Base-by-base conservation (phyloP, 2,329 filamentous ascomycete genomes). In the Dactylellina haptotyla region DNA sequence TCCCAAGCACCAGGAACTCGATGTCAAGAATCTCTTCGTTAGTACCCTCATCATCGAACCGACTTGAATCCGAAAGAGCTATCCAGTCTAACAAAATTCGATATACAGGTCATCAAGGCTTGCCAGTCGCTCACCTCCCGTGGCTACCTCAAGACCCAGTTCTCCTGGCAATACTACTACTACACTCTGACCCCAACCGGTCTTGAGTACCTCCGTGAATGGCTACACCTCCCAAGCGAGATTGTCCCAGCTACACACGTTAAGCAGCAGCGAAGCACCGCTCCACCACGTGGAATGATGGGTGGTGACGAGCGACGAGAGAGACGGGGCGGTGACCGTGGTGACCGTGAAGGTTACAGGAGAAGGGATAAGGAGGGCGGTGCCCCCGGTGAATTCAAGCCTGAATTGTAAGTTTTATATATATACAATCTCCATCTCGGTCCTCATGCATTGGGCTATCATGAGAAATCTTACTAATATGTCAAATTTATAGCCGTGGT, bases 161-260 rank as follows among this genome's bases (percentile, higher is more conserved):
- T 99, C 91, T 97, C 93, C 79, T 97, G 93, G 93, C 93, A 97
- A 86, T 97, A 93, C 89, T 97, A 98, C 90, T 99, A 99, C 91
- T 99, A 99, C 90, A 97, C 95, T 85, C 90, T 99, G 85, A 97
- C 94, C 84, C 92, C 93, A 82, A 93, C 98, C 88, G 95, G 95
- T 86, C 94, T 99, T 84, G 94, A 98, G 87, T 99, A 99, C 89
- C 93, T 99, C 84, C 94, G 95, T 83, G 95, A 99, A 88, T 99
- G 95, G 95, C 93, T 99, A 81, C 95, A 99, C 87, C 91, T 99
- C 81, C 95, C 95, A 81, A 93, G 95, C 83, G 95, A 99, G 89
- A 97, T 99, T 83, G 95, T 99, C 79, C 95, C 95, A 80, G 93
- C 96, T 82, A 99, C 95, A 82, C 95, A 99, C 90, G 98, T 99